Conservation (phyloP, 2,329 filamentous ascomycete genomes). For the Alternaria sp. region DNA sequence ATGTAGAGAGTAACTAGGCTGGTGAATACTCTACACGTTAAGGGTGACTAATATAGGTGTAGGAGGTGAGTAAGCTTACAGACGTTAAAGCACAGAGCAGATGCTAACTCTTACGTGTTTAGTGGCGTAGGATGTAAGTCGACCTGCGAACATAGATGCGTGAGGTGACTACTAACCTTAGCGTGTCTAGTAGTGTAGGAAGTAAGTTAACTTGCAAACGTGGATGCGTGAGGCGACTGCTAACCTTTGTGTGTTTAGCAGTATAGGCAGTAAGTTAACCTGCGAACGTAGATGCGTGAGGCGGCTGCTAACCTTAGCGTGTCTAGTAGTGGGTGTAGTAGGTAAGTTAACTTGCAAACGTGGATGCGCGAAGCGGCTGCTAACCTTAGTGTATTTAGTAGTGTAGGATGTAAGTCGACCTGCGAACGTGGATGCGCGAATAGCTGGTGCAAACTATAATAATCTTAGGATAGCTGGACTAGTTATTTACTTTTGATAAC, state of each 20-base stretch:
- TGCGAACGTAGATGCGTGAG: background rate
- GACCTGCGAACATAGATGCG: conserved; percentile 1
- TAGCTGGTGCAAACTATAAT: conserved; percentile 12
- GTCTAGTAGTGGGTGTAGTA: conserved; percentile 2
- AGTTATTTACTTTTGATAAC: conserved; percentile 16
- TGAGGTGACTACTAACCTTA: conserved; percentile 7
- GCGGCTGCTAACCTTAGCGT: conserved; percentile 10
- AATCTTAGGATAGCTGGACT: conserved; percentile 18
- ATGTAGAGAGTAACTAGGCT: conserved; percentile 8
- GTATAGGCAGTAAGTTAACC: background rate
- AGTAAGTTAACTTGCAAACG: background rate
- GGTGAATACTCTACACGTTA: conserved; percentile 1
- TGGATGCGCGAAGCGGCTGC: no score
- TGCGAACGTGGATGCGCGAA: background rate
- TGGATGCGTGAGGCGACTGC: background rate
- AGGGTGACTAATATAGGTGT: conserved; percentile 4
- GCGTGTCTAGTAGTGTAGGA: conserved; percentile 3
- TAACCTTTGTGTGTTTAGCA: background rate
- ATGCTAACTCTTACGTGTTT: conserved; percentile 16
- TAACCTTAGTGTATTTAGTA: no score
- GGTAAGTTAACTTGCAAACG: background rate
- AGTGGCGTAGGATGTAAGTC: background rate
- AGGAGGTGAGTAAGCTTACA: conserved; percentile 17
- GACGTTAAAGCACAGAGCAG: conserved; percentile 5
- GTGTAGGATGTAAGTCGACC: no score